Conservation (phyloP, 2,329 filamentous ascomycete species). For the Diaporthe sp. region DNA sequence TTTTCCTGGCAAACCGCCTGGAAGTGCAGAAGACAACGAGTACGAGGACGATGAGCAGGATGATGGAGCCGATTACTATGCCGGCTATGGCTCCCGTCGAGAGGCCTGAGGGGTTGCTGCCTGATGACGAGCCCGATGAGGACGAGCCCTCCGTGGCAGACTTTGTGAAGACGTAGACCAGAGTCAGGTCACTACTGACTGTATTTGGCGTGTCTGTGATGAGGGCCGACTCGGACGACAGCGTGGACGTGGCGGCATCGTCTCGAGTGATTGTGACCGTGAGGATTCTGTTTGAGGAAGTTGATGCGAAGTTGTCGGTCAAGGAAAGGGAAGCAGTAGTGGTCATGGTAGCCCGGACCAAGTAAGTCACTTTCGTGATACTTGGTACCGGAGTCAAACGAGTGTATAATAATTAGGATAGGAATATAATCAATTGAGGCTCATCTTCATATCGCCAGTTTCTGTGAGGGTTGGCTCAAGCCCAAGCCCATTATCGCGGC, state of each 20-base stretch:
- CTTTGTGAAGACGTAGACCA: slow-evolving; percentile 38
- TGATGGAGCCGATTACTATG: slow-evolving; percentile 45
- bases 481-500: slow-evolving; percentile 15
- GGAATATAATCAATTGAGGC: neutral
- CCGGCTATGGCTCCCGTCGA: slow-evolving; percentile 46
- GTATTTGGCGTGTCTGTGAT: slow-evolving; percentile 15
- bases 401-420: slow-evolving; percentile 1
- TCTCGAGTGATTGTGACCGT: slow-evolving; percentile 37
- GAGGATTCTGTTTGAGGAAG: neutral
- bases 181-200: slow-evolving; percentile 36
- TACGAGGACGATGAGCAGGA: slow-evolving; percentile 41
- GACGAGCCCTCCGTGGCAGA: slow-evolving; percentile 17
- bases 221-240: slow-evolving; percentile 11
- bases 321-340: slow-evolving; percentile 10
- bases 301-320: neutral
- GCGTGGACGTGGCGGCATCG: neutral
- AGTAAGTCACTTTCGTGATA: slow-evolving; percentile 12
- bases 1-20: slow-evolving; percentile 33
- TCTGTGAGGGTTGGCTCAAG: neutral
- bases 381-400: slow-evolving; percentile 1
- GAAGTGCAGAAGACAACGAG: slow-evolving; percentile 41
- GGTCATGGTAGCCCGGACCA: slow-evolving; percentile 23
- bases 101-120: slow-evolving; percentile 7
- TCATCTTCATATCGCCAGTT: neutral
- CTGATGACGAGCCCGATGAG: slow-evolving; percentile 22